Percentiles rank a stretch among this genome's conserved stretches.
Conservation (phyloP, 2,329 filamentous ascomycete species). For the Hortaea sp. region DNA sequence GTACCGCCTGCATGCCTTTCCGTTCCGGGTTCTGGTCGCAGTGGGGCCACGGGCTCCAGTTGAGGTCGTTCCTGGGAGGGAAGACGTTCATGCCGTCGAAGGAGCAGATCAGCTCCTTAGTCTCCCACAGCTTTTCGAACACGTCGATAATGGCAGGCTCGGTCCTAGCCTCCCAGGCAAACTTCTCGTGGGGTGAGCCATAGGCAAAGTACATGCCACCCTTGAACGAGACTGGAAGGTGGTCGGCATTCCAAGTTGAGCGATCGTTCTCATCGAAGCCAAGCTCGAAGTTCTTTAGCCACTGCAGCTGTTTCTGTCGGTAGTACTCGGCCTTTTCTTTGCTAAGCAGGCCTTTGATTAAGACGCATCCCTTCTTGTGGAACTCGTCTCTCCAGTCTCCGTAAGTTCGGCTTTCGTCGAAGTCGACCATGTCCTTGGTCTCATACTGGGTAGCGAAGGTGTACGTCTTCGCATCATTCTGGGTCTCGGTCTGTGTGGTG, state of each 20-base stretch:
- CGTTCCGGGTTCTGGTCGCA: too few relatives aligned
- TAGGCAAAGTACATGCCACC: conserved; percentile 15
- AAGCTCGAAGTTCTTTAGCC: background rate
- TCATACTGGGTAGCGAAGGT: too few relatives aligned
- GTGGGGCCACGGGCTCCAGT: too few relatives aligned
- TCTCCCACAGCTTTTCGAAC: conserved; percentile 16
- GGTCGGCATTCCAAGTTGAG: conserved; percentile 10
- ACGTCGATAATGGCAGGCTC: conserved; percentile 14
- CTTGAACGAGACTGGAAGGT: conserved; percentile 6
- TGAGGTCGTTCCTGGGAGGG: too few relatives aligned
- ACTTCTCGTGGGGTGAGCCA: conserved; percentile 15
- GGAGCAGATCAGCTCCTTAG: conserved; percentile 16
- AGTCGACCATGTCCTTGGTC: too few relatives aligned
- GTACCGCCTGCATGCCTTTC: background rate
- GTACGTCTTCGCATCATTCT: too few relatives aligned
- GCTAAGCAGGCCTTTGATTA: background rate
- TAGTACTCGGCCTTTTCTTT: background rate
- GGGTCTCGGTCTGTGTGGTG: too few relatives aligned
- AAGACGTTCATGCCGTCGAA: conserved; percentile 17
- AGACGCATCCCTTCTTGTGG: background rate
- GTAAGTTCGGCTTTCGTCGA: too few relatives aligned
- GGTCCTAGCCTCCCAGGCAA: conserved; percentile 17
- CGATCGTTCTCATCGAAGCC: conserved; percentile 13
- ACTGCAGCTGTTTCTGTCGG: background rate
- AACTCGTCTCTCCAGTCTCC: too few relatives aligned